Percentiles rank a stretch among this genome's conserved stretches.
phyloP scores from a whole-genome alignment of 805 yeast species.

The Starmerella apicola region DNA sequence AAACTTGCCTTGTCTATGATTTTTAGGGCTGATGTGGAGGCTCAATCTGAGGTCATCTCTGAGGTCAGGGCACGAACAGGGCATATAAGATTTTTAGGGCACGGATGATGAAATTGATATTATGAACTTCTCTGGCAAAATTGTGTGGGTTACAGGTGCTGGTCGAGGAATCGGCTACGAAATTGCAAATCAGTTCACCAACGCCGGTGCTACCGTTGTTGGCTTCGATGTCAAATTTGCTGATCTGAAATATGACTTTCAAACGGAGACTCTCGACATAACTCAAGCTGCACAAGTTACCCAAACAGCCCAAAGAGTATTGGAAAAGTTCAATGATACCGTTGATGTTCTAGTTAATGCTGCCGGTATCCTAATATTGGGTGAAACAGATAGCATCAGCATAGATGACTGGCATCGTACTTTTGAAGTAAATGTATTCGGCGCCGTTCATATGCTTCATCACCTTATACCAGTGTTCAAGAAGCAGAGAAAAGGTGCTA shows the following conservation, averaged over 20 bases:
- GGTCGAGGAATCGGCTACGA: slow-evolving; percentile 11
- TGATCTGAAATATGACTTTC: slow-evolving; percentile 1
- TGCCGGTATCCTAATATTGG: slow-evolving; percentile 9
- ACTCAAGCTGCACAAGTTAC: slow-evolving; percentile 1
- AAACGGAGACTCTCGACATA: slow-evolving; percentile 4
- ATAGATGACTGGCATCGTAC: slow-evolving; percentile 5
- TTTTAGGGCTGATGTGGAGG: no score
- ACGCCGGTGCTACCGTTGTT: slow-evolving; percentile 9
- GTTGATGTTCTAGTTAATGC: slow-evolving; percentile 14
- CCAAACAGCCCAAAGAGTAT: background rate
- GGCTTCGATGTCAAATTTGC: slow-evolving; percentile 11
- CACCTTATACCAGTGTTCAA: slow-evolving; percentile 3
- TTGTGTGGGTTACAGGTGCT: slow-evolving; percentile 13
- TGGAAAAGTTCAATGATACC: background rate
- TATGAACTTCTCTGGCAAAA: slow-evolving; percentile 2
- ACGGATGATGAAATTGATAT: background rate
- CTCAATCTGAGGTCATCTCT: no score
- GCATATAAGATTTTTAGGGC: no score
- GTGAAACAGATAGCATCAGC: slow-evolving; percentile 8
- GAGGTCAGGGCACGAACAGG: no score
- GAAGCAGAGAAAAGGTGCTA: slow-evolving; percentile 7
- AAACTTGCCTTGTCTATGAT: no score
- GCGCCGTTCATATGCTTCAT: slow-evolving; percentile 10
- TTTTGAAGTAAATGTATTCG: slow-evolving; percentile 14
- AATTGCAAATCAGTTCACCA: slow-evolving; percentile 5